Conservation (phyloP, 2,329 filamentous ascomycete genomes). For the Sclerotinia sclerotiorum region DNA sequence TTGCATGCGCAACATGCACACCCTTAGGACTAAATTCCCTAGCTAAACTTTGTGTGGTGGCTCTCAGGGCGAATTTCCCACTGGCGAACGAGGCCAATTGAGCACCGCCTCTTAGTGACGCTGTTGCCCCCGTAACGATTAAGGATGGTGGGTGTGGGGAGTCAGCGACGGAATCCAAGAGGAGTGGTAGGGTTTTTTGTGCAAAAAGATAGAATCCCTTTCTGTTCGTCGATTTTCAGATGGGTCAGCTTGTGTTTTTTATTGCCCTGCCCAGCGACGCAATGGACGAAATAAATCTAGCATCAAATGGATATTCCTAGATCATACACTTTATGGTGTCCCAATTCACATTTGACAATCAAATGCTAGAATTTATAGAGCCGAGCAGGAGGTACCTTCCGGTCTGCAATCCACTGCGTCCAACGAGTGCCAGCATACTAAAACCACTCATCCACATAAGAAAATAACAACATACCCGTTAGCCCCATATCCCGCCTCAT, state of each 20-base stretch:
- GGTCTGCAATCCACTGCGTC: too few species aligned
- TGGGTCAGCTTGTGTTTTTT: conserved; percentile 11
- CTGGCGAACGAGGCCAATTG: conserved; percentile 70
- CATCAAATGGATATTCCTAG: too few species aligned
- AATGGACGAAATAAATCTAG: too few species aligned
- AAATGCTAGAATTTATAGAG: too few species aligned
- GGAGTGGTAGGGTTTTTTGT: conserved; percentile 66
- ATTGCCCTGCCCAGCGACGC: too few species aligned
- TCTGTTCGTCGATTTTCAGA: conserved; percentile 22
- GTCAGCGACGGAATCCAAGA: conserved; percentile 59
- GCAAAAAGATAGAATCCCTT: conserved; percentile 74
- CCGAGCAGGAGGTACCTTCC: too few species aligned
- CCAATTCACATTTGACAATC: too few species aligned
- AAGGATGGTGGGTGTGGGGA: conserved; percentile 69
- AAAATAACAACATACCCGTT: conserved; percentile 49
- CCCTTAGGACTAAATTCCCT: conserved; percentile 83
- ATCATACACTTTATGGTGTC: too few species aligned
- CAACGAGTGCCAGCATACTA: too few species aligned
- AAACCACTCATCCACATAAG: too few species aligned
- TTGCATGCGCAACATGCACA: conserved; percentile 77
- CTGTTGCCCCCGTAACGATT: conserved; percentile 85
- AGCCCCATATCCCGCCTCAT: conserved; percentile 48
- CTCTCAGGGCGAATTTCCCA: conserved; percentile 77
- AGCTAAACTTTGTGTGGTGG: conserved; percentile 71
- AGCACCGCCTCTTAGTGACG: conserved; percentile 71